Evolutionary conservation across 2,329 filamentous ascomycete genomes (phyloP), one percentile per base, ranked within the genome.

Genomic region (Epichloe gansuensis): DNA sequence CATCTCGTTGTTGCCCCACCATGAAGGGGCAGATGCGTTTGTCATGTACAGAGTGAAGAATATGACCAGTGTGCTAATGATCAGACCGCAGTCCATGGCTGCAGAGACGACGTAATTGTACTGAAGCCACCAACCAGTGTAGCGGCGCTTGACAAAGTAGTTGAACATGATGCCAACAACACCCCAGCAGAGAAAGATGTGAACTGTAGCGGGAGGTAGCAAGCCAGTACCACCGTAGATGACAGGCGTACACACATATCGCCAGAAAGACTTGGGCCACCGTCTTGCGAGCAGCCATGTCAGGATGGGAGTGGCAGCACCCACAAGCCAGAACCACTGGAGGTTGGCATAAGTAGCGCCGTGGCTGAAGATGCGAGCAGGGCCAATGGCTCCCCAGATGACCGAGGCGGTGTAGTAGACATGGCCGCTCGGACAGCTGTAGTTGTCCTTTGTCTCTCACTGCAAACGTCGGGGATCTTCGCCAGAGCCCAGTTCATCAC

Each of bases 31-130:
- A 3, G 64, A 61, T 8, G 75, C 73, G 37, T 72, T 69, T 2
- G 82, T 82, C 57, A 88, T 64, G 52, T 81, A 80, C 31, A 89
- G 68, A 1, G 81, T 76, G 59, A 86, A 80, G 71, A 89, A 86
- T 53, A 88, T 83, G 53, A 88, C 65, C 38, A 89, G 75, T 0
- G 83, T 83, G 37, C 76, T 78, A 21, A 88, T 65, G 12, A 83
- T 80, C 5, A 87, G 73, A 5, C 85, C 85, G 48, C 78, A 78
- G 64, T 88, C 85, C 39, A 89, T 70, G 1, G 81, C 85, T 0
- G 85, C 85, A 21, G 83, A 86, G 0, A 83, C 80, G 61, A 88
- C 75, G 64, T 88, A 89, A 70, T 89, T 88, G 70, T 87, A 89
- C 65, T 83, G 81, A 65, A 85, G 72, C 85, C 85, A 89, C 85